Conservation (phyloP, 345 rosid genomes). For the Toxicodendron radicans region DNA sequence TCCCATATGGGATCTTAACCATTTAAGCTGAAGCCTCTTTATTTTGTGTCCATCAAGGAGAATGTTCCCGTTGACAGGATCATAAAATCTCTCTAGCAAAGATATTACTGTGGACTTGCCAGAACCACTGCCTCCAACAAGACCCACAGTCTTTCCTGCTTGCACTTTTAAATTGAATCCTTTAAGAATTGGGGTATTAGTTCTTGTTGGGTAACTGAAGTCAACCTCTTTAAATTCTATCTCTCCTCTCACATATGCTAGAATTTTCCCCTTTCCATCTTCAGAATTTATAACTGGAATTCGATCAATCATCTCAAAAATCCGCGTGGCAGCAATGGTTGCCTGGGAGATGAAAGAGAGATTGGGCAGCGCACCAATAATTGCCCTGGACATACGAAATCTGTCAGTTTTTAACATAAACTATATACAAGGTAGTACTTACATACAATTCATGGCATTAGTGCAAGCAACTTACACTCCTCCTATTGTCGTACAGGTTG, state of each 20-base stretch:
- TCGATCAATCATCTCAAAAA: slow-evolving; percentile 43
- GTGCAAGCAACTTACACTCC: slow-evolving; percentile 48
- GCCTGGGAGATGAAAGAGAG: slow-evolving; percentile 44
- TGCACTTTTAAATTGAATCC: slow-evolving; percentile 44
- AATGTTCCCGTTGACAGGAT: slow-evolving; percentile 40
- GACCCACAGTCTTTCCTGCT: slow-evolving; percentile 47
- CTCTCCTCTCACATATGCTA: slow-evolving; percentile 43
- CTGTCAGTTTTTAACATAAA: no score
- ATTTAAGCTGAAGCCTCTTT: slow-evolving; percentile 42
- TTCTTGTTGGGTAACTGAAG: slow-evolving; percentile 54
- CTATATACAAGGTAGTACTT: no score
- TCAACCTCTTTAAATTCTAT: slow-evolving; percentile 45
- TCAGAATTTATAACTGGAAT: slow-evolving; percentile 39
- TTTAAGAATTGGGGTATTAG: slow-evolving; percentile 34
- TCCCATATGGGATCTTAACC: slow-evolving; percentile 58
- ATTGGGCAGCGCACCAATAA: slow-evolving; percentile 48
- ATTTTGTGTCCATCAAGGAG: slow-evolving; percentile 43
- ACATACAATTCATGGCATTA: no score
- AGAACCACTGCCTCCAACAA: slow-evolving; percentile 61
- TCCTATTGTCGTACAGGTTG: slow-evolving; percentile 40
- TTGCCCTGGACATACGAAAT: slow-evolving; percentile 28
- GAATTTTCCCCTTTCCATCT: slow-evolving; percentile 34
- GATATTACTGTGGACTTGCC: slow-evolving; percentile 58
- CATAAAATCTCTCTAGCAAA: slow-evolving; percentile 58
- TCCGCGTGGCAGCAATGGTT: slow-evolving; percentile 33